Base-by-base conservation (phyloP, 805 yeast genomes). In the Pichia heedii region DNA sequence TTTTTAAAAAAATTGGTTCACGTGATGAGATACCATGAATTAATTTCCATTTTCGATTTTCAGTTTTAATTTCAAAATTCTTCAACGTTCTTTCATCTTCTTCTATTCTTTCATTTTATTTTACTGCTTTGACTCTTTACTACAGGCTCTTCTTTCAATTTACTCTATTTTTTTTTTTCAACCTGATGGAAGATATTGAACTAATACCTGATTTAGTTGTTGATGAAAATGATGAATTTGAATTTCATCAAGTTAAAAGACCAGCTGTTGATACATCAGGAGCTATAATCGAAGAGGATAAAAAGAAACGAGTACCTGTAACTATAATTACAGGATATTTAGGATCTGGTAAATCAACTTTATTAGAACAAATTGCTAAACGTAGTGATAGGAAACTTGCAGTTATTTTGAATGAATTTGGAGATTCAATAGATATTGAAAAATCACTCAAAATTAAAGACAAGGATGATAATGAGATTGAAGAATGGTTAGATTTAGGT, bases 401-500 rank as follows among this genome's bases (percentile, higher is more conserved):
- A 1, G 86, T 93, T 8, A 88, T 93, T 13, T 66, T 93, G 55
- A 90, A 90, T 63, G 96, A 89, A 61, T 86, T 86, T 68, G 96
- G 95, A 13, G 94, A 86, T 60, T 80, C 96, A 0, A 74, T 87
- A 18, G 94, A 81, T 39, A 88, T 93, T 49, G 98, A 93, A 60
- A 84, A 84, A 58, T 75, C 94, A 1, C 71, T 93, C 44, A 83
- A 94, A 0, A 79, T 90, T 10, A 69, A 71, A 40, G 68, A 66
- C 45, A 67, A 71, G 43, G 70, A 73, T 9, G 69, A 68, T 9
- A 65, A 70, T 4, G 66, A 78, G 3, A 81, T 84, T 41, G 85
- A 88, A 54, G 97, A 93, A 56, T 93, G 98, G 98, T 69, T 93
- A 3, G 98, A 93, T 59, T 67, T 93, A 29, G 97, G 96, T 1